Base-by-base conservation (phyloP, 2,329 filamentous ascomycete species). In the Calonectria naviculata region DNA sequence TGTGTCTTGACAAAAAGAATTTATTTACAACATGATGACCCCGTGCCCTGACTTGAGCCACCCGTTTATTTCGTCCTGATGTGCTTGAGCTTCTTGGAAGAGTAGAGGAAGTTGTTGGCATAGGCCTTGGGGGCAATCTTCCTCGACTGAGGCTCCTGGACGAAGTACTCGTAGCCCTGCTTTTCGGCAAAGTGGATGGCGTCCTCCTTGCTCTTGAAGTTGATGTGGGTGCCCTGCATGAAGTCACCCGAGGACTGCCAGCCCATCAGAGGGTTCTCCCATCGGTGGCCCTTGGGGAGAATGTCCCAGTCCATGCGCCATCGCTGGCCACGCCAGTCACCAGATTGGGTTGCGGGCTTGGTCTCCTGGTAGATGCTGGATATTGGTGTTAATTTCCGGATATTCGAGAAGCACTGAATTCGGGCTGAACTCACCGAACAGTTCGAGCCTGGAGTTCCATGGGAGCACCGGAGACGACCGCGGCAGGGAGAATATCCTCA, bases 251-350 rank as follows among this genome's bases (percentile, higher is more conserved):
- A 97, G 28, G 96, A 98, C 83, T 98, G 95, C 97, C 97, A 99
- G 72, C 97, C 97, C 91, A 99, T 99, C 83, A 99, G 86, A 56
- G 93, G 94, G 86, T 99, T 99, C 88, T 99, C 97, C 97, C 97
- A 99, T 78, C 97, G 91, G 85, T 98, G 94, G 72, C 97, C 97
- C 87, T 97, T 98, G 78, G 89, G 85, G 36, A 98, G 89, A 60
- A 97, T 91, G 83, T 99, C 97, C 97, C 97, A 99, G 84, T 99
- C 97, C 95, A 99, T 97, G 62, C 95, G 93, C 97, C 97, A 99
- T 80, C 93, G 90, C 81, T 94, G 91, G 67, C 90, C 87, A 81
- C 94, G 92, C 93, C 94, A 98, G 78, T 91, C 90, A 74, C 97
- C 96, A 38, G 96, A 98, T 85, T 99, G 97, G 49, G 96, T 98